A percentile compares a stretch with the other conserved stretches of the same genome.
These are phyloP conservation scores for Mycena amicta DNA, from an alignment of 768 basidiomycete genomes.

Conservation along the genomic window DNA sequence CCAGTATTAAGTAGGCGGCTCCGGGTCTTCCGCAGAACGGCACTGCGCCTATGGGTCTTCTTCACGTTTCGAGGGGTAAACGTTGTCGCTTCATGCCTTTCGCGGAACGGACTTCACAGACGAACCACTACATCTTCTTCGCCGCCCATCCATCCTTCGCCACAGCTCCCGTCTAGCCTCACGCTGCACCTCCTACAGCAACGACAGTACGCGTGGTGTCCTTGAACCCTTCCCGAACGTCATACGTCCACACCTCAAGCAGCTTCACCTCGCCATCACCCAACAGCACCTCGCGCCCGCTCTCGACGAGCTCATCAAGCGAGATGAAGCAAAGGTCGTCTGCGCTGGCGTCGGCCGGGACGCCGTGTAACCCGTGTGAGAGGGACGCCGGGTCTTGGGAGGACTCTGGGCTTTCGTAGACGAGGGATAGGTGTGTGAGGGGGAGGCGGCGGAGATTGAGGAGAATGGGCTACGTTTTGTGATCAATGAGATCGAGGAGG, in stretches of 20 bases:
- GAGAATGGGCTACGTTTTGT: not conserved
- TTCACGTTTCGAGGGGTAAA: no score
- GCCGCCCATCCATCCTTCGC: no score
- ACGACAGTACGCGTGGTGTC: no score
- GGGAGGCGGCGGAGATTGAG: not conserved
- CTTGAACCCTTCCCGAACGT: not conserved
- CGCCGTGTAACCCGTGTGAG: not conserved
- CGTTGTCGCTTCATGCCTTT: no score
- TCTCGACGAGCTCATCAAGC: not conserved
- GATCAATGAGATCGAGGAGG: no score
- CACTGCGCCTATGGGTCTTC: no score
- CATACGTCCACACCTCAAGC: not conserved
- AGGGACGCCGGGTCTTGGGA: not conserved
- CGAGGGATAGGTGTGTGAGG: not conserved
- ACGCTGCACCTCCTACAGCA: no score
- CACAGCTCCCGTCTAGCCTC: no score
- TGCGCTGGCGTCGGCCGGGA: not conserved
- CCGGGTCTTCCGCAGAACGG: no score
- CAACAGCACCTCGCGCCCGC: not conserved
- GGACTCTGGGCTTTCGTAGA: not conserved
- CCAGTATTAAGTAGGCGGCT: no score
- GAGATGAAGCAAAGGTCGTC: not conserved
- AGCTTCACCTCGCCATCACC: not conserved
- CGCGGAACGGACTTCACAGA: no score
- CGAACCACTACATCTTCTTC: no score